Evolutionary conservation across 2,329 filamentous ascomycete genomes (phyloP).

Genomic region (Penicillium hesseltinei): DNA sequence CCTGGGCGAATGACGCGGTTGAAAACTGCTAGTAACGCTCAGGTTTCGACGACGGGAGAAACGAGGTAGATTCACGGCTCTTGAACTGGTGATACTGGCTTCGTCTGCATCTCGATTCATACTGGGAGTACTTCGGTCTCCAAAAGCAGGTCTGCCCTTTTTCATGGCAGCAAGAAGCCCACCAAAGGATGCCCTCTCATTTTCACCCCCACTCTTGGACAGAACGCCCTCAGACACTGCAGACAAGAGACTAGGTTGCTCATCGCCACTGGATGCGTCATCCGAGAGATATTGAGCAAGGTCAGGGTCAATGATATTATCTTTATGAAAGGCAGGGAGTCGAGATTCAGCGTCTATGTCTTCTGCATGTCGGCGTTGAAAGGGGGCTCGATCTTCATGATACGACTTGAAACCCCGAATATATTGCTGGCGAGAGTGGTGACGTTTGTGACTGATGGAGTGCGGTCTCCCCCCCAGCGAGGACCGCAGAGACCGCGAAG

Average conservation of each 20-base stretch:
- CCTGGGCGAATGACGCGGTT: conserved; percentile 69
- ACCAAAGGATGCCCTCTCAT: conserved; percentile 70
- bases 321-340: conserved; percentile 91
- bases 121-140: conserved; percentile 72
- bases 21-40: conserved; percentile 75
- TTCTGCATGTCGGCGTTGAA: conserved; percentile 71
- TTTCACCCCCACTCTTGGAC: conserved; percentile 64
- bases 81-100: conserved; percentile 62
- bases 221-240: conserved; percentile 67
- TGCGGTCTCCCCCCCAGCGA: conserved; percentile 67
- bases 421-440: conserved; percentile 83
- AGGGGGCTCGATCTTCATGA: conserved; percentile 80
- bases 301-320: conserved; percentile 98
- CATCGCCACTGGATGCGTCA: conserved; percentile 85
- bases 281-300: conserved; percentile 95
- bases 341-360: conserved; percentile 64
- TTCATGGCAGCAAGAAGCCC: conserved; percentile 70
- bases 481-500: conserved; percentile 83
- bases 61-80: conserved; percentile 60
- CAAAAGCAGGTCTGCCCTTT: conserved; percentile 69
- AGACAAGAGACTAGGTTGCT: conserved; percentile 80
- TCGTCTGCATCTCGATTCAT: conserved; percentile 66
- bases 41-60: conserved; percentile 73
- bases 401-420: conserved; percentile 70
- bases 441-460: conserved; percentile 77